A percentile compares a stretch with the other conserved stretches of the same genome.
phyloP scores from a whole-genome alignment of 805 yeast genomes.

The Zygoascus tannicola region DNA sequence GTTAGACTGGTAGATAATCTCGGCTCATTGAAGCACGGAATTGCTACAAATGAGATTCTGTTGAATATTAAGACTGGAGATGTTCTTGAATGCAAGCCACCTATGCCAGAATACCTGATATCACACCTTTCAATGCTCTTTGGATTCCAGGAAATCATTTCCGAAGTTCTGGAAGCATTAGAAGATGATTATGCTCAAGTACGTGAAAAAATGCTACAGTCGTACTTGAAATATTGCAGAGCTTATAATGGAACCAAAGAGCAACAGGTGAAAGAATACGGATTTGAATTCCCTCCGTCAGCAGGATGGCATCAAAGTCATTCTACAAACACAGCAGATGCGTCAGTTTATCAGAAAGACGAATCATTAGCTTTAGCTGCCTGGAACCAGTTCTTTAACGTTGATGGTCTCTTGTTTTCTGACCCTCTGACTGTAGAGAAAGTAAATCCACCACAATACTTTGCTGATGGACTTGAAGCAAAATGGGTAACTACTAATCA shows the following conservation, averaged over 20 bases:
- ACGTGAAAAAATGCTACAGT: neutral
- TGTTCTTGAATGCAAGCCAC: constrained; percentile 3
- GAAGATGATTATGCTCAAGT: neutral
- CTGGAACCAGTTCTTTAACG: constrained; percentile 3
- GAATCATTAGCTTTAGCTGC: constrained; percentile 1
- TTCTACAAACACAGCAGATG: constrained; percentile 3
- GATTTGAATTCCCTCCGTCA: constrained; percentile 1
- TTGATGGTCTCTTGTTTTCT: constrained; percentile 1
- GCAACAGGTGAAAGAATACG: constrained; percentile 3
- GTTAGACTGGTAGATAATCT: neutral
- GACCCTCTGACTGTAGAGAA: neutral
- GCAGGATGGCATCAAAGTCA: constrained; percentile 7
- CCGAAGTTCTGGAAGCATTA: constrained; percentile 5
- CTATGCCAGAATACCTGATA: constrained; percentile 6
- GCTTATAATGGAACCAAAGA: constrained; percentile 4
- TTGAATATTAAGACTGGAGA: constrained; percentile 5
- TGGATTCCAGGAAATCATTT: constrained; percentile 6
- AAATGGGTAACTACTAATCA: constrained; percentile 5
- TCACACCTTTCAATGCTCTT: constrained; percentile 7
- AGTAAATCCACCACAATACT: neutral
- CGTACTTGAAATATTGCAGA: constrained; percentile 2
- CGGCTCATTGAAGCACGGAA: constrained; percentile 3
- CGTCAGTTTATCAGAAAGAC: neutral
- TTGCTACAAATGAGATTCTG: constrained; percentile 5
- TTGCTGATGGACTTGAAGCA: constrained; percentile 5